Percentiles rank a stretch among this genome's conserved stretches.
Conservation (phyloP, 257 asterid genomes). For the Euphrasia confusa region DNA sequence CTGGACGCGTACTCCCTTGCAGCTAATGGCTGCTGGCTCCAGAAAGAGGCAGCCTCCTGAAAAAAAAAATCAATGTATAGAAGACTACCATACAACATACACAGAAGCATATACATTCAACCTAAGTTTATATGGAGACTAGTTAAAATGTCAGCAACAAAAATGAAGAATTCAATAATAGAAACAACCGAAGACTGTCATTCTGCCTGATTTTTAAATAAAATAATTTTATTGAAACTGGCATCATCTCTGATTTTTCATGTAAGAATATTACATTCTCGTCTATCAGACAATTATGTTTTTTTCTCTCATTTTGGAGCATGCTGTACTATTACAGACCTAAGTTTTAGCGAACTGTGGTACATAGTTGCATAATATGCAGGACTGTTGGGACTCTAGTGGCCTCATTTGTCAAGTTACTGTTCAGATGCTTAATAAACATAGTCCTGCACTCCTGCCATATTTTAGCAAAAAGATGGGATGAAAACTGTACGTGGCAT, state of each 20-base stretch:
- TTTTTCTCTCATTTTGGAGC: background rate
- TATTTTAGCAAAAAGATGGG: conserved; percentile 4
- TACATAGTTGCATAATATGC: conserved; percentile 12
- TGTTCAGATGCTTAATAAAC: conserved; percentile 21
- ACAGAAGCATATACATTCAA: background rate
- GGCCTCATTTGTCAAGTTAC: conserved; percentile 2
- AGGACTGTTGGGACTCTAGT: background rate
- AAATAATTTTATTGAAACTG: conserved; percentile 1
- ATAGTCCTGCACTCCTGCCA: background rate
- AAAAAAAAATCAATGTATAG: conserved; percentile 9
- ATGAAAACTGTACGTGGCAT: conserved; percentile 9
- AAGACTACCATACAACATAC: background rate
- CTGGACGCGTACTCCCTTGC: conserved; percentile 90
- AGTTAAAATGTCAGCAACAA: background rate
- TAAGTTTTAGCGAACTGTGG: background rate
- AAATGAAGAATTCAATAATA: background rate
- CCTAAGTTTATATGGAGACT: background rate
- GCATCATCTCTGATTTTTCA: background rate
- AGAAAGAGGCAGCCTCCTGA: conserved; percentile 95
- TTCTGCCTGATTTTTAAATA: conserved; percentile 9
- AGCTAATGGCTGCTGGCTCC: conserved; percentile 95
- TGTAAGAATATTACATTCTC: conserved; percentile 13
- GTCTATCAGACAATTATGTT: background rate
- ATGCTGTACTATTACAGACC: too few relatives aligned
- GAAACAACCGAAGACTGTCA: conserved; percentile 9